phyloP scores from a whole-genome alignment of 495 filamentous ascomycete species.

The Hyaloscypha bicolor region DNA sequence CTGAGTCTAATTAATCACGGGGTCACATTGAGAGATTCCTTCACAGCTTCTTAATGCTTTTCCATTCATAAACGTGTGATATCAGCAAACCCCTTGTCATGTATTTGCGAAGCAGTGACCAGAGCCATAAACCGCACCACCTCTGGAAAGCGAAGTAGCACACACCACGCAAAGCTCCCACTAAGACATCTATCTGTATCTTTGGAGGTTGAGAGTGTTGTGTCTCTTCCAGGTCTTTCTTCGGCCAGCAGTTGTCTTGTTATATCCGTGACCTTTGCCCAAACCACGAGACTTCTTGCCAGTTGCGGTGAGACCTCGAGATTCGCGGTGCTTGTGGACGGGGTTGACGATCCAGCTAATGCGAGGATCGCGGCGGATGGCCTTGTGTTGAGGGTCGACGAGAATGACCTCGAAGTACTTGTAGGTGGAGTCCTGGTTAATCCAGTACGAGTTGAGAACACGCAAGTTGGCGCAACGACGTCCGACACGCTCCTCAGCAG shows the following conservation, averaged over 20 bases:
- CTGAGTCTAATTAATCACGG: background rate
- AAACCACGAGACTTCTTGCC: conserved; percentile 99
- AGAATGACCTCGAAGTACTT: conserved; percentile 99
- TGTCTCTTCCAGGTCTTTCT: conserved; percentile 99
- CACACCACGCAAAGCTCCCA: conserved; percentile 28
- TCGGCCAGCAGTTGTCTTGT: conserved; percentile 92
- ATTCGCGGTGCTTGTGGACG: conserved; percentile 99
- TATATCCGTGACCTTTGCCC: conserved; percentile 98
- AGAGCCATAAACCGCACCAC: conserved; percentile 24
- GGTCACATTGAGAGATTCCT: background rate
- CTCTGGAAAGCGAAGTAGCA: conserved; percentile 18
- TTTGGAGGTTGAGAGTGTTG: conserved; percentile 96
- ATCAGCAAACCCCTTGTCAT: conserved; percentile 16
- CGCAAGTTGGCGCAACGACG: conserved; percentile 97
- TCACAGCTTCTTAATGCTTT: background rate
- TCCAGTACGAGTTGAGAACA: conserved; percentile 99
- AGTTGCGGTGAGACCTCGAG: conserved; percentile 92
- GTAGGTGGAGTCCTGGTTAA: conserved; percentile 99
- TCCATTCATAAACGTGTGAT: conserved; percentile 22
- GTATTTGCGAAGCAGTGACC: conserved; percentile 20
- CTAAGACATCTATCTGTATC: conserved; percentile 62
- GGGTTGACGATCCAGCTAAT: conserved; percentile 99
- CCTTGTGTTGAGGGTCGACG: conserved; percentile 99
- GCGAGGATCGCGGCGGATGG: conserved; percentile 96
- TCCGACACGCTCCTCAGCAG: conserved; percentile 99